Conservation (phyloP, 2,329 filamentous ascomycete species). For the Pestalotiopsis sp. region DNA sequence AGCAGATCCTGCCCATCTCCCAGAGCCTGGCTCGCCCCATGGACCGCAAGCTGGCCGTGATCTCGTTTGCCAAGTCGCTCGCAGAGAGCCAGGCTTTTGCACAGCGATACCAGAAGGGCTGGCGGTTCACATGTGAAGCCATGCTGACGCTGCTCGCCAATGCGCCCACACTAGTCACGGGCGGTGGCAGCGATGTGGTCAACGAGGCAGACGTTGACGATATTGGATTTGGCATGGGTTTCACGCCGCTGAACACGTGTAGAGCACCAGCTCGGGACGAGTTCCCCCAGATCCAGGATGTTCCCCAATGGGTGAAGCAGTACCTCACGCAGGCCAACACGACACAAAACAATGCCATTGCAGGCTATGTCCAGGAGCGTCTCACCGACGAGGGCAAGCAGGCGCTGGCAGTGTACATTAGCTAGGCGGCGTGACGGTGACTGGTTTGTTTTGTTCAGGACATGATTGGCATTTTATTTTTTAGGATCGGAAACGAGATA, state of each 20-base stretch:
- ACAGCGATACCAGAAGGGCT: conserved; percentile 80
- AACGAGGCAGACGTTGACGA: conserved; percentile 92
- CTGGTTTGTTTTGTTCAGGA: background rate
- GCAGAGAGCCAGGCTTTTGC: conserved; percentile 85
- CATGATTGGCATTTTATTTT: conserved; percentile 1
- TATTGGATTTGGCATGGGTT: conserved; percentile 90
- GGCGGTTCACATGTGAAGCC: conserved; percentile 87
- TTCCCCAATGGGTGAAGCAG: conserved; percentile 79
- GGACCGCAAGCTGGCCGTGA: conserved; percentile 90
- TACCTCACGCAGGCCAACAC: conserved; percentile 78
- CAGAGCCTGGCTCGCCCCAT: conserved; percentile 83
- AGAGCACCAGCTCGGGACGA: conserved; percentile 73
- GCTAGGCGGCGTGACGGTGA: background rate
- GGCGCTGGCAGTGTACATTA: conserved; percentile 52
- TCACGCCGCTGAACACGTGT: conserved; percentile 91
- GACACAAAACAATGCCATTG: conserved; percentile 70
- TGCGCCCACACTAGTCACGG: conserved; percentile 67
- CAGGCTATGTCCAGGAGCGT: conserved; percentile 67
- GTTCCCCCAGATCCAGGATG: conserved; percentile 81
- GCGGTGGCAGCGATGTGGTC: conserved; percentile 72
- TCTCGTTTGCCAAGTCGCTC: conserved; percentile 90
- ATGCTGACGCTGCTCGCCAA: conserved; percentile 87
- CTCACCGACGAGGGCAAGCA: conserved; percentile 62
- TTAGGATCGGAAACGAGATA: conserved; percentile 7
- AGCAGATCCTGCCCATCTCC: conserved; percentile 83